A percentile compares a stretch with the other conserved stretches of the same genome.
These are phyloP conservation scores for Kalanchoe fedtschenkoi DNA, from an alignment of 164 flowering plant genomes.

Conservation along the genomic window DNA sequence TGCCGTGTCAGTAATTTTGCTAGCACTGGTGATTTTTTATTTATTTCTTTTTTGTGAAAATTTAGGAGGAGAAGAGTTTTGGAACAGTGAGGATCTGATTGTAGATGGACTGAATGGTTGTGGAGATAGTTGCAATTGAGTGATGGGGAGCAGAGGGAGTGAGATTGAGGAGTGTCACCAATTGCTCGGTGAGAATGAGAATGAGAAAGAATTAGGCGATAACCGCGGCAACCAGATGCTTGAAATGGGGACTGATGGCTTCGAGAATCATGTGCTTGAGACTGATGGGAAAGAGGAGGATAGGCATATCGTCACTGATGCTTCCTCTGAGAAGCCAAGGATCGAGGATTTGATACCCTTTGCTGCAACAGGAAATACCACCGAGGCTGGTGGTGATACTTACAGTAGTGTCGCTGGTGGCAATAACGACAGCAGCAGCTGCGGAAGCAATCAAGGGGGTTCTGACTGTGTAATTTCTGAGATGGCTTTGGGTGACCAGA, in stretches of 20 bases:
- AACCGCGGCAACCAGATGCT: conserved; percentile 29
- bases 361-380: conserved; percentile 6
- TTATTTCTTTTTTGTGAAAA: no score
- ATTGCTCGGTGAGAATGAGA: no score
- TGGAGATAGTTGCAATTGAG: no score
- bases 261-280: conserved; percentile 41
- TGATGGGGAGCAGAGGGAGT: no score
- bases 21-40: no score
- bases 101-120: no score
- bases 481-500: conserved; percentile 19
- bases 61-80: no score
- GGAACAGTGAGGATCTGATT: no score
- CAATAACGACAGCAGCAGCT: background rate
- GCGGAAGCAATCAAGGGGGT: conserved; percentile 1
- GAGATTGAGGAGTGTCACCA: no score
- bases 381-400: background rate
- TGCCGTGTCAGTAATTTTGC: no score
- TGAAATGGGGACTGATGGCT: conserved; percentile 47
- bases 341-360: conserved; percentile 19
- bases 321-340: conserved; percentile 28
- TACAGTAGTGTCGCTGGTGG: background rate
- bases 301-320: conserved; percentile 5
- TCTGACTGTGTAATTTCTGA: background rate
- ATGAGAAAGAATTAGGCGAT: no score
- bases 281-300: conserved; percentile 14